phyloP scores from a whole-genome alignment of 1,284 basidiomycete species.

The Melampsora abietis-canadensis region DNA sequence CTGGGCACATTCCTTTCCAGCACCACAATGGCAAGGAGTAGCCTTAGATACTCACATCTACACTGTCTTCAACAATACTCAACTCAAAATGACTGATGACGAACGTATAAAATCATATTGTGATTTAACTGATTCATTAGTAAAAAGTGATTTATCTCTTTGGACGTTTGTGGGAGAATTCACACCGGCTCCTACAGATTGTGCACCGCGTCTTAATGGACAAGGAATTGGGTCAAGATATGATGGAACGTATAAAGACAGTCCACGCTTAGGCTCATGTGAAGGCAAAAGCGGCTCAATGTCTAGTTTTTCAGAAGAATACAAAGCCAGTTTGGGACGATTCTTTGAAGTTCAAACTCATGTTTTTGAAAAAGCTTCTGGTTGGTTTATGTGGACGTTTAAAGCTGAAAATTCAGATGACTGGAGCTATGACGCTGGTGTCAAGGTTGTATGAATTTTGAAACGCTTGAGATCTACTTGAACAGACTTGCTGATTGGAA shows the following conservation, averaged over 20 bases:
- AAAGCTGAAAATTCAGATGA: conserved; percentile 59
- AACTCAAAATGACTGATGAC: conserved; percentile 14
- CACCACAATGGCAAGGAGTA: conserved; percentile 62
- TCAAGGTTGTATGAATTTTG: conserved; percentile 43
- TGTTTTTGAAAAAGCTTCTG: conserved; percentile 58
- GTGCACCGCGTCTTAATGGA: conserved; percentile 25
- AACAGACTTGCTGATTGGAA: conserved; percentile 61
- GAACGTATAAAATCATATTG: conserved; percentile 27
- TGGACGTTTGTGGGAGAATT: conserved; percentile 37
- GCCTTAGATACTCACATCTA: conserved; percentile 62
- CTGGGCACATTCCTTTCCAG: conserved; percentile 68
- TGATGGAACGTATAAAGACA: conserved; percentile 50
- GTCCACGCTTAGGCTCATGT: conserved; percentile 66
- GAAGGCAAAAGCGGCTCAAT: conserved; percentile 67
- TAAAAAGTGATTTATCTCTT: conserved; percentile 15
- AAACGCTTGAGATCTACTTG: neutral
- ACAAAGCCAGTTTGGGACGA: conserved; percentile 75
- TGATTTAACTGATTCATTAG: neutral
- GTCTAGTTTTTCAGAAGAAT: conserved; percentile 68
- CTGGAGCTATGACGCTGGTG: conserved; percentile 52
- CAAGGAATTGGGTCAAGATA: conserved; percentile 52
- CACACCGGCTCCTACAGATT: conserved; percentile 36
- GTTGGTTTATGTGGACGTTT: conserved; percentile 81
- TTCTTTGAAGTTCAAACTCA: conserved; percentile 75
- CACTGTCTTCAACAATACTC: conserved; percentile 15